Conservation (phyloP, 495 filamentous ascomycete genomes). For the Aspergillus incahuasiensis region DNA sequence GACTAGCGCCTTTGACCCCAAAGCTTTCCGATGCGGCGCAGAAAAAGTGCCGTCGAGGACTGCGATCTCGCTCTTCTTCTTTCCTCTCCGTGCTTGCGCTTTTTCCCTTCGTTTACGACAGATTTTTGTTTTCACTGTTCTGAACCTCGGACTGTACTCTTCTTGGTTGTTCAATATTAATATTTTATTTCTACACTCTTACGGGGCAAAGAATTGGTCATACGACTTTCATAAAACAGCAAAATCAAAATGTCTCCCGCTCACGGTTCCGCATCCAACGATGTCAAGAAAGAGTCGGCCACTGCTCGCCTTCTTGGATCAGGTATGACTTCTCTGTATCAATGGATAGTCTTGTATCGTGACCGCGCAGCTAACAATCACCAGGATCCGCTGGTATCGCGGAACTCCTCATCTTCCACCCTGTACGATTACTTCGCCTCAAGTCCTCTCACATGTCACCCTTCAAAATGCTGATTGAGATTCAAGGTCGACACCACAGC, state of each 20-base stretch:
- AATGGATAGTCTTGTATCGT: not conserved
- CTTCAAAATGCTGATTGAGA: conserved; percentile 18
- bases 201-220: conserved; percentile 10
- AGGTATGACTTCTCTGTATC: conserved; percentile 51
- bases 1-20: conserved; percentile 25
- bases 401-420: conserved; percentile 94
- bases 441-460: not conserved
- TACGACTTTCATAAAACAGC: conserved; percentile 6
- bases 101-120: conserved; percentile 10
- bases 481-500: conserved; percentile 91
- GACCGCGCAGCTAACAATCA: conserved; percentile 20
- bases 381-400: conserved; percentile 91
- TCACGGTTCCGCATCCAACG: conserved; percentile 52
- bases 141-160: not conserved
- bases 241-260: conserved; percentile 47
- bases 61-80: conserved; percentile 15
- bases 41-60: conserved; percentile 9
- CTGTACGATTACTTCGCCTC: conserved; percentile 51
- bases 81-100: conserved; percentile 14
- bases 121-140: conserved; percentile 7
- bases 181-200: not conserved
- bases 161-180: conserved; percentile 9
- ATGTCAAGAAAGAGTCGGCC: conserved; percentile 82
- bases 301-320: conserved; percentile 84
- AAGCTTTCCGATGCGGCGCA: conserved; percentile 21